A percentile compares a stretch with the other conserved stretches of the same genome.
Conservation (phyloP, 2,329 filamentous ascomycete genomes). For the Nemania diffusa region DNA sequence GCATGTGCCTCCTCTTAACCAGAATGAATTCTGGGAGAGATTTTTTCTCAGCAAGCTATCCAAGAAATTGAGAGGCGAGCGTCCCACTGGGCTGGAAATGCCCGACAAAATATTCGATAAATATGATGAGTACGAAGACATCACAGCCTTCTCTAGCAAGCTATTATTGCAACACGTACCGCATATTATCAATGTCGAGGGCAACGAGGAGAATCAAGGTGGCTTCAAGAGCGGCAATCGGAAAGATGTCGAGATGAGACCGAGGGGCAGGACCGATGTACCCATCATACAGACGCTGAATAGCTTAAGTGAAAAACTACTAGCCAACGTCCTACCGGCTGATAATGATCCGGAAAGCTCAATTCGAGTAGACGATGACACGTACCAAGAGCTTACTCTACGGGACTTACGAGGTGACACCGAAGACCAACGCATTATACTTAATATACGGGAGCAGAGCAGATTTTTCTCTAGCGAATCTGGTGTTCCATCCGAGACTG, state of each 20-base stretch:
- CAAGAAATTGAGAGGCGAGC: constrained; percentile 91
- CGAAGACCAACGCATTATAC: constrained; percentile 79
- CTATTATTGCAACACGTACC: constrained; percentile 76
- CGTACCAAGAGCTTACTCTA: constrained; percentile 78
- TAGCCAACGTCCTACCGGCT: constrained; percentile 84
- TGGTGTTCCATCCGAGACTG: constrained; percentile 58
- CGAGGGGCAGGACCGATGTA: constrained; percentile 73
- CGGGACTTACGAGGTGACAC: constrained; percentile 81
- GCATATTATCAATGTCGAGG: constrained; percentile 90
- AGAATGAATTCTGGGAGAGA: constrained; percentile 88
- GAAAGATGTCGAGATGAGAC: constrained; percentile 90
- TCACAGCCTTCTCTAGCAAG: constrained; percentile 61
- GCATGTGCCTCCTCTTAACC: constrained; percentile 82
- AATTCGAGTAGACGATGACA: constrained; percentile 75
- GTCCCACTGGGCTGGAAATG: constrained; percentile 79
- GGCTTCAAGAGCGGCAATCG: constrained; percentile 83
- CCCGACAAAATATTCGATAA: constrained; percentile 85
- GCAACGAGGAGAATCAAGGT: constrained; percentile 94
- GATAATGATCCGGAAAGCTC: constrained; percentile 73
- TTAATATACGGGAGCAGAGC: constrained; percentile 89
- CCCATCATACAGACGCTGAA: constrained; percentile 92
- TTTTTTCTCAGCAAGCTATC: constrained; percentile 93
- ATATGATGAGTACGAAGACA: constrained; percentile 80
- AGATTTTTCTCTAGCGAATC: constrained; percentile 77
- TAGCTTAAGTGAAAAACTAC: constrained; percentile 89